These are phyloP conservation scores for Solidago caesia DNA, from an alignment of 129 eudicot genomes.

Conservation along the genomic window DNA sequence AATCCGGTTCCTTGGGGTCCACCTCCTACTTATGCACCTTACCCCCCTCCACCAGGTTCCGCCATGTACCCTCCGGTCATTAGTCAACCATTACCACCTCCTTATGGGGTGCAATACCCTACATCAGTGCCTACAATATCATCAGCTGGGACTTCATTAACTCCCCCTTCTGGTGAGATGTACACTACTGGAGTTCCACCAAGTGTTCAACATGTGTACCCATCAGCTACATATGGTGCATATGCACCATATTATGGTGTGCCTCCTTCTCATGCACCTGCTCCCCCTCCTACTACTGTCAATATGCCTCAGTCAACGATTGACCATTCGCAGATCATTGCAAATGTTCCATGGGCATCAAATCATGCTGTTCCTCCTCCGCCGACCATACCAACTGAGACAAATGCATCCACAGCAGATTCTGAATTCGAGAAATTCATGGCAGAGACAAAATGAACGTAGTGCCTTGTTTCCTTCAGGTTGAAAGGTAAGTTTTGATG, in stretches of 20 bases:
- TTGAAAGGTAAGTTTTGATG: slow-evolving; percentile 33
- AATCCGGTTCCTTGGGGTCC: slow-evolving; percentile 63
- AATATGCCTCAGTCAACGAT: slow-evolving; percentile 34
- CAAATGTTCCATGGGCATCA: slow-evolving; percentile 78
- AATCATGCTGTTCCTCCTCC: slow-evolving; percentile 49
- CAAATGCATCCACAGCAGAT: slow-evolving; percentile 44
- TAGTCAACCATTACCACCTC: slow-evolving; percentile 48
- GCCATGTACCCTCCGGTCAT: slow-evolving; percentile 45
- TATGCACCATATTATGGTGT: slow-evolving; percentile 59
- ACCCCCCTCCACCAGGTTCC: slow-evolving; percentile 52
- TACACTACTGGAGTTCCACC: slow-evolving; percentile 33
- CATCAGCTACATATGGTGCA: slow-evolving; percentile 36
- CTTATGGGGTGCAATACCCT: slow-evolving; percentile 60
- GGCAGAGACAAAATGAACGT: slow-evolving; percentile 57
- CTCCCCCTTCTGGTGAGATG: slow-evolving; percentile 34
- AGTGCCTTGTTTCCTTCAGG: slow-evolving; percentile 7
- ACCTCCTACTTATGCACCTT: slow-evolving; percentile 57
- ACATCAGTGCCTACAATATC: slow-evolving; percentile 38
- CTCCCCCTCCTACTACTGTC: slow-evolving; percentile 18
- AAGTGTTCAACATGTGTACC: slow-evolving; percentile 51
- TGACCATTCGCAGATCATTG: slow-evolving; percentile 44
- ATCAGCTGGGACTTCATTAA: slow-evolving; percentile 10
- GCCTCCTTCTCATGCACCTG: slow-evolving; percentile 55
- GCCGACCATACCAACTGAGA: slow-evolving; percentile 44
- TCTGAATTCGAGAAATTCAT: slow-evolving; percentile 71